Conservation (phyloP, 1,284 basidiomycete species). For the Wolfiporia cocos region DNA sequence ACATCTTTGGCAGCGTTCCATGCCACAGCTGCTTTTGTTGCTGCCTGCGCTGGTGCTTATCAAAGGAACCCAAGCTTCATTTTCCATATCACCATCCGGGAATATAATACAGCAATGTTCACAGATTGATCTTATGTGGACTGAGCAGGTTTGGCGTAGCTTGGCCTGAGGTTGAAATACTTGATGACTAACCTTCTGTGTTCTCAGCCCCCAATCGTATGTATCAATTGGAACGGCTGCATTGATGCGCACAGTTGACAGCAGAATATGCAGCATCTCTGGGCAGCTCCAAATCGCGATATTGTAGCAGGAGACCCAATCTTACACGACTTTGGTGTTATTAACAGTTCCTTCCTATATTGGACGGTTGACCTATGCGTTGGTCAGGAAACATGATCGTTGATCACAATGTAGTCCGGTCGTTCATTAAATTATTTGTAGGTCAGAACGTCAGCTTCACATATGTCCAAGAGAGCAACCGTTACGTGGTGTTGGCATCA, state of each 20-base stretch:
- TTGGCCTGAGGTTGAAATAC: neutral
- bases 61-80: too few relatives aligned
- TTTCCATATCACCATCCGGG: neutral
- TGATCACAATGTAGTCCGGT: too few relatives aligned
- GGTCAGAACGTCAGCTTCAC: conserved; percentile 8
- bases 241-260: neutral
- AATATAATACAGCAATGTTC: conserved; percentile 1
- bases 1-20: too few relatives aligned
- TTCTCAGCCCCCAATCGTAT: conserved; percentile 5
- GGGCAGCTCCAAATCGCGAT: conserved; percentile 4
- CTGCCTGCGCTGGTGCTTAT: too few relatives aligned
- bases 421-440: neutral
- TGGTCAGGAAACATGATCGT: neutral
- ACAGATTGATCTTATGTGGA: conserved; percentile 3
- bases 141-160: conserved; percentile 1
- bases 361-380: conserved; percentile 5
- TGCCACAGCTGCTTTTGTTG: too few relatives aligned
- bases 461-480: too few relatives aligned
- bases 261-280: conserved; percentile 1
- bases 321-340: conserved; percentile 1
- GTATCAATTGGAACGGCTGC: neutral
- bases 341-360: neutral
- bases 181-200: neutral
- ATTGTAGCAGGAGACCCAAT: conserved; percentile 3
- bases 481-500: too few relatives aligned